Evolutionary conservation across 768 basidiomycete species (phyloP), one percentile per base, ranked within the genome.

Genomic region (Boletus fagicola): DNA sequence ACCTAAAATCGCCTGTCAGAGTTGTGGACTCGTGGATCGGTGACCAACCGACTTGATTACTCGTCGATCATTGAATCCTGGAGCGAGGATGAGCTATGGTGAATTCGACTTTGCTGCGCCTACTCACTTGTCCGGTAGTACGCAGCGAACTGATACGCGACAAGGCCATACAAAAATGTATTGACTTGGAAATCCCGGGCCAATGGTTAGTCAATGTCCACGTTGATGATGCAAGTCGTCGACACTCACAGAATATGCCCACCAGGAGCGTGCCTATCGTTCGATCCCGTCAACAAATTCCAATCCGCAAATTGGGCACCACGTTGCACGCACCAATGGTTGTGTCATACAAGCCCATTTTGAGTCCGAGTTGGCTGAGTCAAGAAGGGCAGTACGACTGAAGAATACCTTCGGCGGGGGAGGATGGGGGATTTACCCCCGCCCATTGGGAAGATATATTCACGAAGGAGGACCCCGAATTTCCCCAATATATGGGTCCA

Each of bases 71-170:
- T 64, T 59, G 52, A 57, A 64, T 20, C 43, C 60, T 64, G 33
- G 11, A 18, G 35, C 5, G 20, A 36, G 13, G 18, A 4, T 49
- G 20, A 52, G 39, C 20, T 48, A 16, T 24, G 22, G n/a, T 51
- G 26, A 28, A 11, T 11, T n/a, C 11, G 20, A 26, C 13, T 26
- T 43, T 22, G 22, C 16, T n/a, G 20, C 18, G 3, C 22, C 16
- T 16, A 52, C 64, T 47, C 40, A 52, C 55, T 35, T 43, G 53
- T 56, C 46, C 68, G 71, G 57, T 72, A 66, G 57, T 79, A 79
- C 7, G 70, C 61, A 8, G 73, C 66, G 59, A 79, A 79, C 55
- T 78, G 76, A 61, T 72, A 76, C 5, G 71, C 67, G 58, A 78
- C 78, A 18, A 78, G 68, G 1, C 78, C 78, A 55, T 75, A 79